phyloP scores from a whole-genome alignment of 208 protist species.

The Balamuthia mandrillaris region DNA sequence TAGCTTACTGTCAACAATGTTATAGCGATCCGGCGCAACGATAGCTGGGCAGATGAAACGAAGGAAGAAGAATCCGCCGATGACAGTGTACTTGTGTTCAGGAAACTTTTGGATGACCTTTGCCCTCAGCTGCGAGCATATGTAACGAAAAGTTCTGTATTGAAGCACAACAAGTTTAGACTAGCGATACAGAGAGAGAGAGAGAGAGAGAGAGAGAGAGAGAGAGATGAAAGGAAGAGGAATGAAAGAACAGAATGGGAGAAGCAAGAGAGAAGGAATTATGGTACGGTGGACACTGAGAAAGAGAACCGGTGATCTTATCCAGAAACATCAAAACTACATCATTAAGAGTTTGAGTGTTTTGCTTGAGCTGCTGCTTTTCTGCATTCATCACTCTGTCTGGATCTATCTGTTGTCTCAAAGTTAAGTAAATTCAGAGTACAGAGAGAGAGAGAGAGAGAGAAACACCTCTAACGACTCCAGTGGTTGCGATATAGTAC shows the following conservation, averaged over 20 bases:
- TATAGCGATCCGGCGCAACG: neutral
- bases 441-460: no score
- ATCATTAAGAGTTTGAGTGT: neutral
- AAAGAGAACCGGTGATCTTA: neutral
- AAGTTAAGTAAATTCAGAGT: no score
- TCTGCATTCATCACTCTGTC: no score
- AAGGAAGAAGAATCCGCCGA: constrained; percentile 31
- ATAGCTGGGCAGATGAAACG: constrained; percentile 21
- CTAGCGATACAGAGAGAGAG: neutral
- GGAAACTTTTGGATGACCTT: constrained; percentile 23
- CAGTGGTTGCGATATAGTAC: neutral
- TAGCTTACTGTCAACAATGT: neutral
- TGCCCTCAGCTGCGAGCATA: neutral
- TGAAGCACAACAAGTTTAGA: no score
- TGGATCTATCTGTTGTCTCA: no score
- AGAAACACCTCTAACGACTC: neutral
- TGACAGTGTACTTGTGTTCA: neutral
- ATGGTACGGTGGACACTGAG: neutral
- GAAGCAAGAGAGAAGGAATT: no score
- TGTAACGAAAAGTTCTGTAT: neutral
- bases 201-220: no score
- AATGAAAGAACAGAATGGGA: no score
- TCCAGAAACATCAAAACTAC: neutral
- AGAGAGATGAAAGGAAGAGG: no score
- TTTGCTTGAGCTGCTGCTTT: neutral